Base-by-base conservation (phyloP, 2,329 filamentous ascomycete species). In the Rhexocercosporidium sp. region DNA sequence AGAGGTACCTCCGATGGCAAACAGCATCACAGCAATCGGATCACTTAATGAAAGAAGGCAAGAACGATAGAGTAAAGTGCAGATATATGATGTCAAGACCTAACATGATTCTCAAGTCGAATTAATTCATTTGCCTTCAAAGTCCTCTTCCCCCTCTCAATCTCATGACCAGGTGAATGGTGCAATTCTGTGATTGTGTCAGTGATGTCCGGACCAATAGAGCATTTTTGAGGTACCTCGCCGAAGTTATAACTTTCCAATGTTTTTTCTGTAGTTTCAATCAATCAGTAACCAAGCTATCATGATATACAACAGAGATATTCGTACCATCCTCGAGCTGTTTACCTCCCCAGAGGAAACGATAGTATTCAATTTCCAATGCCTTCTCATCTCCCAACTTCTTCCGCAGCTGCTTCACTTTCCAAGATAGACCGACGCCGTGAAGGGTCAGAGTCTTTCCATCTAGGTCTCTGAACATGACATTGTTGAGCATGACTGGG, bases 281-380 rank as follows among this genome's bases (percentile, higher is more conserved):
- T 8, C 16, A 57, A 29, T 60, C 1, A 54, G 20, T 29, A 5
- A 27, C 56, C 3, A 44, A 53, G 3, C 34, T 37, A 11, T 18
- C 46, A 14, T 25, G 9, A 20, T 20, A 8, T 7, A 29, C 18
- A 44, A 4, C 1, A 9, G n/a, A 25, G 11, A n/a, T 14, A 4
- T 44, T 25, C 47, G 29, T 57, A 66, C 64, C 57, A 27, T 66
- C 57, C n/a, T 62, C 34, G 12, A 66, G 59, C 20, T 62, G 64
- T 25, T 66, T 66, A 2, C 47, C 57, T 18, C 64, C 57, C 64
- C 64, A 66, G 7, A 66, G 25, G 20, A 62, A 57, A 14, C 64
- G 31, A 18, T 56, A 66, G 18, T 62, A 34, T 9, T 66, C 64
- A 20, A 62, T 20, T 16, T 62, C 59, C 5, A 66, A 3, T 8